Evolutionary conservation across 768 basidiomycete species (phyloP).

Genomic region (Panaeolus cyanescens): DNA sequence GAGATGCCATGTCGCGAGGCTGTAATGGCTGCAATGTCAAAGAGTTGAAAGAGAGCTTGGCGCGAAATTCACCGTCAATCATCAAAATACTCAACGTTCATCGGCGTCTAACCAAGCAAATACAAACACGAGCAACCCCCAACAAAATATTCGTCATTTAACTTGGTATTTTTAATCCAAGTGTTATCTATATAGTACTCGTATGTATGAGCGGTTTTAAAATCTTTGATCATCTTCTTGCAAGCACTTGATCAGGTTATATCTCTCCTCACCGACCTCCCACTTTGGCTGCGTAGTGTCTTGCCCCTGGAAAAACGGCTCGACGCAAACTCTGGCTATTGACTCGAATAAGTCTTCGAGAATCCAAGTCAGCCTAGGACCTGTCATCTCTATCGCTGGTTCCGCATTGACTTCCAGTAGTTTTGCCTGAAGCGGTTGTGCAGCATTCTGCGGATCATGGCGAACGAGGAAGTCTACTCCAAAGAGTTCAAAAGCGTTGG

Average conservation of each 20-base stretch:
- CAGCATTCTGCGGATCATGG: conserved; percentile 28
- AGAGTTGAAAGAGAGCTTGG: neutral
- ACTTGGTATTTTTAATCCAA: neutral
- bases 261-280: conserved; percentile 51
- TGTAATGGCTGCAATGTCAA: neutral
- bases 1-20: neutral
- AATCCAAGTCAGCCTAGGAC: conserved; percentile 78
- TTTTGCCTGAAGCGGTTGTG: conserved; percentile 54
- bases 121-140: neutral
- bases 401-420: conserved; percentile 93
- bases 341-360: conserved; percentile 78
- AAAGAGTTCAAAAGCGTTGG: conserved; percentile 94
- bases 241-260: conserved; percentile 69
- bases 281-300: conserved; percentile 28
- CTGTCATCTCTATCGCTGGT: conserved; percentile 94
- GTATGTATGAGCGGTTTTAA: conserved; percentile 1
- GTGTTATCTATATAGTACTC: neutral
- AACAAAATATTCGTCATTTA: too few species aligned
- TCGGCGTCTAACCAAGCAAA: conserved; percentile 1
- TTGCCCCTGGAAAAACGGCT: conserved; percentile 56
- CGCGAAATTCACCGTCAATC: neutral
- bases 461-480: conserved; percentile 91
- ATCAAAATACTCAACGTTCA: neutral
- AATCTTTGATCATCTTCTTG: conserved; percentile 49
- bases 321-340: conserved; percentile 67